These are phyloP conservation scores for Lactifluus pinguis DNA, from an alignment of 768 basidiomycete species.

Conservation along the genomic window DNA sequence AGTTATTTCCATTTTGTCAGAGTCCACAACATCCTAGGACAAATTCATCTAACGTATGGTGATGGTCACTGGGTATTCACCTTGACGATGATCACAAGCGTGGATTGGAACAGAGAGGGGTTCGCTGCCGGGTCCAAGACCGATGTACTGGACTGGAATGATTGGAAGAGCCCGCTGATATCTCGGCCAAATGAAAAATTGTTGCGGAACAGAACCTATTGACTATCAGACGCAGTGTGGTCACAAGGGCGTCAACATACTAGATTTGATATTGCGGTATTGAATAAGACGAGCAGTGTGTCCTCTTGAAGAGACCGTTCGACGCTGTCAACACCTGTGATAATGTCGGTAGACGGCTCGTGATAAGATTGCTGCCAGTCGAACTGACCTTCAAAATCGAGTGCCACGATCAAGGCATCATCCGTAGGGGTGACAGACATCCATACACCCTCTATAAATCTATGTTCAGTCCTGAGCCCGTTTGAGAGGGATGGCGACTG, in stretches of 20 bases:
- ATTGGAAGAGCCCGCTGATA: conserved; percentile 52
- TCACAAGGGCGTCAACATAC: conserved; percentile 22
- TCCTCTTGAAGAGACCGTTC: conserved; percentile 58
- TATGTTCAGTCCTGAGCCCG: neutral
- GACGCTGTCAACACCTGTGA: conserved; percentile 49
- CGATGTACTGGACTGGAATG: conserved; percentile 48
- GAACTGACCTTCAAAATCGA: conserved; percentile 53
- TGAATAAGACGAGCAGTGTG: conserved; percentile 52
- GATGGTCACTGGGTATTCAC: conserved; percentile 22
- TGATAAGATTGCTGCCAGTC: neutral
- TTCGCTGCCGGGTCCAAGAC: conserved; percentile 53
- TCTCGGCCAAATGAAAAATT: conserved; percentile 56
- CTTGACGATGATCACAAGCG: conserved; percentile 57
- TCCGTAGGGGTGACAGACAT: conserved; percentile 57
- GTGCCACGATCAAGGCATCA: conserved; percentile 44
- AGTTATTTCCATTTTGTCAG: conserved; percentile 48
- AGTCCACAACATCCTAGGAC: conserved; percentile 50
- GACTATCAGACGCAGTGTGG: neutral
- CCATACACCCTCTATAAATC: conserved; percentile 47
- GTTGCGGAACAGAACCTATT: conserved; percentile 53
- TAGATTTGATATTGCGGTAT: conserved; percentile 55
- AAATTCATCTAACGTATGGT: neutral
- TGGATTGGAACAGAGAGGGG: conserved; percentile 50
- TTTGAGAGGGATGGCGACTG: too few species aligned
- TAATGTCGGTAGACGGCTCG: neutral